Evolutionary conservation across 805 yeast species (phyloP), one percentile per base, ranked within the genome.

Genomic region (Cyberlindnera veronae): DNA sequence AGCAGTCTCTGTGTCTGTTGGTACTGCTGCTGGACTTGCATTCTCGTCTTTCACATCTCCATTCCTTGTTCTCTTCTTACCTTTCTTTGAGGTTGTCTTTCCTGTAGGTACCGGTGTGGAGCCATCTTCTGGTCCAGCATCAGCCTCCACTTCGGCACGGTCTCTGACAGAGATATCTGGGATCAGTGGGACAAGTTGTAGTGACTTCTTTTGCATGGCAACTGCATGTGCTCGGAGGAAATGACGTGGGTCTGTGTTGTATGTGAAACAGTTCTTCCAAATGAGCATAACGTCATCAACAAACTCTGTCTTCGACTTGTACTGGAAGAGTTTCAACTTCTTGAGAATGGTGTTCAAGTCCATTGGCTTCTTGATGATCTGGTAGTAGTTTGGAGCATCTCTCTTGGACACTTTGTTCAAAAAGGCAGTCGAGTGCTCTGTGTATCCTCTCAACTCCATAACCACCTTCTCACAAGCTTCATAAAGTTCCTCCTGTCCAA

Each of bases 391-490:
- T 7, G 99, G 99, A 0, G 99, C 99, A 55, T 93, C 99, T 41
- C 99, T 74, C 59, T 93, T 93, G 43, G 93, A 87, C n/a, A 93
- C 99, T 57, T 87, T 86, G 64, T 90, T 93, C 50, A 93, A 69
- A 57, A 93, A 93, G 0, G 98, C 95, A 1, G 97, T 89, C 0
- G 97, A 89, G 63, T 93, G 98, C 56, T 93, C 97, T 0, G 99
- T 91, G 51, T 84, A 87, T 6, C 91, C 86, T 56, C 99, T 74
- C 23, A 93, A 67, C 54, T 93, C 98, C 48, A 81, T 67, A 0
- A 91, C 90, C 1, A 93, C 99, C 56, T 89, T 90, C 54, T 93
- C 99, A 55, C 97, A 91, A 0, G 97, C 96, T 53, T 95, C 99
- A 57, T 93, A 93, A 17, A 93, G 72, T 60, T 95, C 99, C 58